Conservation (phyloP, 495 filamentous ascomycete genomes). For the Margaritispora aquatica region DNA sequence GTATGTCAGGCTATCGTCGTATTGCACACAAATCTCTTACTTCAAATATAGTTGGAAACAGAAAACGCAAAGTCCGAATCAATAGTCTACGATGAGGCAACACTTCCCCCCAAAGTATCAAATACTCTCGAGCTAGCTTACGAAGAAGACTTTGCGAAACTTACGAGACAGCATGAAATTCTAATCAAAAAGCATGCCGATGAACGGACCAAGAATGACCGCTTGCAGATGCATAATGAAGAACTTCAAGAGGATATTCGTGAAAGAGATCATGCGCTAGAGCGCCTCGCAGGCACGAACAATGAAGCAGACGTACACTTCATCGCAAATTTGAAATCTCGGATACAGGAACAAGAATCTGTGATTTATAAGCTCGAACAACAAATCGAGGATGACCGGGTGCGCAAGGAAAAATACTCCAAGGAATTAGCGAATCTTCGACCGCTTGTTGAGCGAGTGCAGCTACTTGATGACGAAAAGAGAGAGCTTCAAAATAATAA, state of each 20-base stretch:
- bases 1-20: conserved; percentile 3
- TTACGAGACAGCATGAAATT: conserved; percentile 40
- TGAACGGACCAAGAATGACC: conserved; percentile 49
- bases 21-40: background rate
- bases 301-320: conserved; percentile 8
- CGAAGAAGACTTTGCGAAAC: conserved; percentile 42
- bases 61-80: background rate
- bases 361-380: conserved; percentile 53
- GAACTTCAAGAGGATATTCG: conserved; percentile 54
- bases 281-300: conserved; percentile 23
- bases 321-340: conserved; percentile 33
- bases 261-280: conserved; percentile 38
- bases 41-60: background rate
- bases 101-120: background rate
- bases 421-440: conserved; percentile 55
- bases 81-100: background rate
- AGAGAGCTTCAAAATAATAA: conserved; percentile 65
- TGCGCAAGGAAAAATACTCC: conserved; percentile 43
- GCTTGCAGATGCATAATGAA: conserved; percentile 55
- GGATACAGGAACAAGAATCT: conserved; percentile 28
- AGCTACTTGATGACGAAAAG: conserved; percentile 45
- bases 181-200: conserved; percentile 46
- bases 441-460: conserved; percentile 36
- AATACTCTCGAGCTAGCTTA: conserved; percentile 38
- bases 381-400: conserved; percentile 37